Percentiles rank a stretch among this genome's conserved stretches.
phyloP scores from a whole-genome alignment of 2,329 filamentous ascomycete genomes.

The Arthrobotrys sinensis region DNA sequence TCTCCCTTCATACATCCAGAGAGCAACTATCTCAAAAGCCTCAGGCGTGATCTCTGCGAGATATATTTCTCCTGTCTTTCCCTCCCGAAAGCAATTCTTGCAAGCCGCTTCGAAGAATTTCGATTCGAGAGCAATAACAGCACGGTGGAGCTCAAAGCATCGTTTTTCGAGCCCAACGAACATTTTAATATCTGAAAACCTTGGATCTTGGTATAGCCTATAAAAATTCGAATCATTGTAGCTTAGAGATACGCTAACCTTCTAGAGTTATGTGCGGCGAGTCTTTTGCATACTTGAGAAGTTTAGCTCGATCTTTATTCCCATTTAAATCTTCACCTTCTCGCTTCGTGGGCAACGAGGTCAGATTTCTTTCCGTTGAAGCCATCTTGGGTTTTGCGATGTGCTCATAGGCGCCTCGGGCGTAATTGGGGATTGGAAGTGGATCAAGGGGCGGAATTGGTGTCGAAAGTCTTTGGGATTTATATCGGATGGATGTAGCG shows the following conservation, averaged over 20 bases:
- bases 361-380: neutral
- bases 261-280: too few species aligned
- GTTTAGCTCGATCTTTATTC: too few species aligned
- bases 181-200: slow-evolving; percentile 22
- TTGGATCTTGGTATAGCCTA: slow-evolving; percentile 14
- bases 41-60: neutral
- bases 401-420: too few species aligned
- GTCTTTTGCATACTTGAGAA: too few species aligned
- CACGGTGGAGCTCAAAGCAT: slow-evolving; percentile 18
- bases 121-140: neutral
- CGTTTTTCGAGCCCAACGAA: slow-evolving; percentile 4
- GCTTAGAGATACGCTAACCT: too few species aligned
- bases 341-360: neutral
- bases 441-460: too few species aligned
- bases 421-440: too few species aligned
- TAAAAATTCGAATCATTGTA: neutral
- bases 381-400: too few species aligned
- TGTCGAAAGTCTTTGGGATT: too few species aligned
- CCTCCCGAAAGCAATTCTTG: slow-evolving; percentile 16
- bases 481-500: too few species aligned
- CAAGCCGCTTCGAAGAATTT: slow-evolving; percentile 17
- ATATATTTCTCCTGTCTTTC: neutral
- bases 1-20: slow-evolving; percentile 20
- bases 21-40: neutral
- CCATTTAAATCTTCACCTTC: too few species aligned